Conservation (phyloP, 208 protist genomes). For the Leishmania major region DNA sequence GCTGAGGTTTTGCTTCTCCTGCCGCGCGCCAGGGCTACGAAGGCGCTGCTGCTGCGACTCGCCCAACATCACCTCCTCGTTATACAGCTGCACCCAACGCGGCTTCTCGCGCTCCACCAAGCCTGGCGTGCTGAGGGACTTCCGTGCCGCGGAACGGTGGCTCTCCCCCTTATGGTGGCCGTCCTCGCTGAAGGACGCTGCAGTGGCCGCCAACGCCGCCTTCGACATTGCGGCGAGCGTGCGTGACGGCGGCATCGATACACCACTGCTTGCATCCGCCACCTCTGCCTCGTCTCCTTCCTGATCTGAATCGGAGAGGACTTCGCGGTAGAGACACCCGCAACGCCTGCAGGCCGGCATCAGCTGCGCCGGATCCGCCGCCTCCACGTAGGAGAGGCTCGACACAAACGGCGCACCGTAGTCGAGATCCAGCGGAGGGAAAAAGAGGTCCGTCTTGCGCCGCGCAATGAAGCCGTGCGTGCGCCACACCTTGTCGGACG, state of each 20-base stretch:
- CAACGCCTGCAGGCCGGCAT: conserved; percentile 73
- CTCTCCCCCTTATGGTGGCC: neutral
- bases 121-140: neutral
- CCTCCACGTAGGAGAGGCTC: conserved; percentile 74
- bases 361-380: conserved; percentile 68
- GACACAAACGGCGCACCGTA: conserved; percentile 80
- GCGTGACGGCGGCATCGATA: neutral
- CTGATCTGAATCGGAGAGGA: conserved; percentile 6
- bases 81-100: conserved; percentile 47
- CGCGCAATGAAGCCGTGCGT: conserved; percentile 59
- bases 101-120: conserved; percentile 31
- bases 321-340: conserved; percentile 66
- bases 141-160: neutral
- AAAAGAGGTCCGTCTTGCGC: conserved; percentile 68
- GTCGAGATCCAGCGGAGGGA: conserved; percentile 80
- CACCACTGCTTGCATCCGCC: neutral
- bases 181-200: conserved; percentile 7
- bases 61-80: conserved; percentile 28
- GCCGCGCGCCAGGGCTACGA: neutral
- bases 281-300: conserved; percentile 2
- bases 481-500: conserved; percentile 43
- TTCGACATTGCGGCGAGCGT: neutral
- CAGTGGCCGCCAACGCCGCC: too few relatives aligned
- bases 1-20: conserved; percentile 16
- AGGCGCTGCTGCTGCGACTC: conserved; percentile 7